phyloP scores from a whole-genome alignment of 2,329 filamentous ascomycete species.

The Calonectria hongkongensis region DNA sequence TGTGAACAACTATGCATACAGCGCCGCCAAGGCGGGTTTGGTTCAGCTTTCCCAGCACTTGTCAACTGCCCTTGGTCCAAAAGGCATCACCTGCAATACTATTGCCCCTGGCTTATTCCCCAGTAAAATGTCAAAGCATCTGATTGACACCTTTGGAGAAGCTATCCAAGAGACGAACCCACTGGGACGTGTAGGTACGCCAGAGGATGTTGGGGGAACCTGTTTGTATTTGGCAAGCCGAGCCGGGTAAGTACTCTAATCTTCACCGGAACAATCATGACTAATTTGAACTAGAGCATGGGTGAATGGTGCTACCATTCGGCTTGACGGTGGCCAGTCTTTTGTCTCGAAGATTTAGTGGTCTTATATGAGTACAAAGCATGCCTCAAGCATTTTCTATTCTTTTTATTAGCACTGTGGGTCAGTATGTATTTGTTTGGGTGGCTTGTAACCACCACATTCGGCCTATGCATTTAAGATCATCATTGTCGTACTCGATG shows the following conservation, averaged over 20 bases:
- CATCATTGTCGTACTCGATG: too few relatives aligned
- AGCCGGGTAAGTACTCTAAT: slow-evolving; percentile 70
- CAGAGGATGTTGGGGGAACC: slow-evolving; percentile 82
- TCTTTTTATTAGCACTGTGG: too few relatives aligned
- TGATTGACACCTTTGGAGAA: slow-evolving; percentile 73
- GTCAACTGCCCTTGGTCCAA: slow-evolving; percentile 75
- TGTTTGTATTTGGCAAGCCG: slow-evolving; percentile 82
- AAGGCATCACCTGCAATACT: slow-evolving; percentile 79
- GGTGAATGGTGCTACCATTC: slow-evolving; percentile 2
- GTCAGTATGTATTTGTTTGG: too few relatives aligned
- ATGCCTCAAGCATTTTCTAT: background rate
- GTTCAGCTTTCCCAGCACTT: slow-evolving; percentile 78
- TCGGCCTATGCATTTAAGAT: too few relatives aligned
- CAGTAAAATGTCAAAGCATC: slow-evolving; percentile 81
- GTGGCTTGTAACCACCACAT: too few relatives aligned
- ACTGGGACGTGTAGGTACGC: slow-evolving; percentile 78
- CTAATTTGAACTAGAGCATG: background rate
- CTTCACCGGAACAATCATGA: background rate
- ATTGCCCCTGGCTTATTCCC: slow-evolving; percentile 83
- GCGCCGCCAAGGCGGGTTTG: slow-evolving; percentile 77
- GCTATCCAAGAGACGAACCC: slow-evolving; percentile 76
- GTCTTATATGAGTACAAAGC: background rate
- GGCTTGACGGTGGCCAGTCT: slow-evolving; percentile 1
- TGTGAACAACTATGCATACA: slow-evolving; percentile 77
- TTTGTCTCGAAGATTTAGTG: slow-evolving; percentile 10